Evolutionary conservation across 306 rosid species (phyloP).

Genomic region (Ochetophila trinervis): DNA sequence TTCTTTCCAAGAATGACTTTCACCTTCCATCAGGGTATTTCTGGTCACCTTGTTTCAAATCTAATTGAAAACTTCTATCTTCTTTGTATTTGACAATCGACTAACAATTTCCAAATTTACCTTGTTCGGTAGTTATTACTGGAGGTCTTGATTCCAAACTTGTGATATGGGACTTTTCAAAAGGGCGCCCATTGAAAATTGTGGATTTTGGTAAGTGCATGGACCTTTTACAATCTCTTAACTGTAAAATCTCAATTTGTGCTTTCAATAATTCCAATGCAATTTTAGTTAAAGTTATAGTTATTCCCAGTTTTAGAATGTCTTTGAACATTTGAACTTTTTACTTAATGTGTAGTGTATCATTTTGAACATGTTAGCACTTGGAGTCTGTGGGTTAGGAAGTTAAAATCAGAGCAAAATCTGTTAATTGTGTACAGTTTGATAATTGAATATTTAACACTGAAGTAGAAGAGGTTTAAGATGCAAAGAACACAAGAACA

Average conservation of each 20-base stretch:
- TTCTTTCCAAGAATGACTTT: too few species aligned
- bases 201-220: conserved; percentile 59
- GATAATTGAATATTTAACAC: too few species aligned
- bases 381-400: too few species aligned
- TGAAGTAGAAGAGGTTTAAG: too few species aligned
- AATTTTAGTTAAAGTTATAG: neutral
- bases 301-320: neutral
- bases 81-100: neutral
- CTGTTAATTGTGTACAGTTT: too few species aligned
- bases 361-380: too few species aligned
- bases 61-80: conserved; percentile 14
- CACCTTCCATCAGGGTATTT: too few species aligned
- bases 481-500: too few species aligned
- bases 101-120: conserved; percentile 16
- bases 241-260: conserved; percentile 3
- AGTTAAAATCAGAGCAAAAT: too few species aligned
- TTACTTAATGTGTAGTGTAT: too few species aligned
- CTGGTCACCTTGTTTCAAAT: conserved; percentile 4
- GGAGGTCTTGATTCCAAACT: conserved; percentile 94
- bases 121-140: conserved; percentile 55
- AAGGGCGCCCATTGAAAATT: conserved; percentile 66
- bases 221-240: conserved; percentile 10
- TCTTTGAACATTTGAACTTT: neutral
- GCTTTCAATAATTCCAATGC: neutral
- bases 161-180: conserved; percentile 88